Evolutionary conservation across 768 basidiomycete species (phyloP), one percentile per base, ranked within the genome.

Genomic region (Tricholoma sp.): DNA sequence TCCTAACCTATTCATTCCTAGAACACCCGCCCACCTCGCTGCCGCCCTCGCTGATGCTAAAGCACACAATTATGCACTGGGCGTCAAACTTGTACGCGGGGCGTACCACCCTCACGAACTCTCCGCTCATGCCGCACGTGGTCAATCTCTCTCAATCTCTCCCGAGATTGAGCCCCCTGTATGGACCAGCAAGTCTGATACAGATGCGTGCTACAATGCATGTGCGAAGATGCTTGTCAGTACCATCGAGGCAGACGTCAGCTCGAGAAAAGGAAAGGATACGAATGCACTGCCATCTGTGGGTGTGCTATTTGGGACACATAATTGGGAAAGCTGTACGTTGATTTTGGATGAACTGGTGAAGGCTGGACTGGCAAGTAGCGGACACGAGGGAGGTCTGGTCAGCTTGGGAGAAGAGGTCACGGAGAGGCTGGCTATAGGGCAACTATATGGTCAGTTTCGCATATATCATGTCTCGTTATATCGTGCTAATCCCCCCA

Each of bases 51-150:
- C 70, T 12, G 86, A 90, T 51, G 89, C 94, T 3, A 75, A 80
- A 58, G 68, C 67, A 51, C 75, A 85, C 59, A 76, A 81, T 36
- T 96, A 91, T 66, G 77, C 88, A 0, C 78, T 96, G 0, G 94
- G 94, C 9, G 84, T 93, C 54, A 98, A 97, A 70, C 86, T 98
- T 49, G 94, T 97, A 31, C 84, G 94, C 20, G 94, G 94, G 0
- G 94, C 94, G 2, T 98, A 98, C 69, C 91, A 94, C 64, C 77
- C 83, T 0, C 81, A 89, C 56, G 94, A 97, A 65, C 59, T 80
- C 28, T 72, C 77, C 4, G 83, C 83, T 1, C 78, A 84, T 57
- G 20, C 55, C 28, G 55, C 47, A 32, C 20, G 67, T 34, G 36
- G 57, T 9, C 48, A 61, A 10, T 71, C 72, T 1, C 64, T 72